Percentiles rank a stretch among this genome's conserved stretches.
Evolutionary conservation across 768 basidiomycete genomes (phyloP).

Genomic region (Boletus subparvulus): DNA sequence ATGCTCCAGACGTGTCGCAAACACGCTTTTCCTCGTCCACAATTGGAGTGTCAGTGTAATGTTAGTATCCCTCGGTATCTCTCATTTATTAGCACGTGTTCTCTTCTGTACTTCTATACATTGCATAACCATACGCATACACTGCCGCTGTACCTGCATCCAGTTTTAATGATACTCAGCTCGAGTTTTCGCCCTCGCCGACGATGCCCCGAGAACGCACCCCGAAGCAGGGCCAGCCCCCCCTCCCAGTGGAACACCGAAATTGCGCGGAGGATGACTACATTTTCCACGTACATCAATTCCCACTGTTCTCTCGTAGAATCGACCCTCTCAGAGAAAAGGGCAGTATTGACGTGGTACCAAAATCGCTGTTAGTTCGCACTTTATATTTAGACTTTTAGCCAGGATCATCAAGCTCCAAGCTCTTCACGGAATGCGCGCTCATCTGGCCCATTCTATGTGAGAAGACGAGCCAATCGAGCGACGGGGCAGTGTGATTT

Average conservation of each 20-base stretch:
- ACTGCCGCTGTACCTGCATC: constrained; percentile 19
- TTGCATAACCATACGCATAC: constrained; percentile 18
- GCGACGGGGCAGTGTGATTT: constrained; percentile 24
- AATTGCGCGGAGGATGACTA: not conserved
- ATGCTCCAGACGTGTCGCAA: constrained; percentile 18
- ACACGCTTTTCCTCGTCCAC: constrained; percentile 16
- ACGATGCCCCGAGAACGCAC: not conserved
- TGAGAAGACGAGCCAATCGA: constrained; percentile 15
- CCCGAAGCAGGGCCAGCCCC: constrained; percentile 6
- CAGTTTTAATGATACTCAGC: constrained; percentile 18
- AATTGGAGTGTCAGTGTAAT: constrained; percentile 26
- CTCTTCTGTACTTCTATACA: constrained; percentile 26
- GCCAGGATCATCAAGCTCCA: constrained; percentile 19
- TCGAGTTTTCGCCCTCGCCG: not conserved
- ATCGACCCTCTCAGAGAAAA: constrained; percentile 1
- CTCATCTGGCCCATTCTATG: constrained; percentile 8
- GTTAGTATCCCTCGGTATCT: not conserved
- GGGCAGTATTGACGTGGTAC: constrained; percentile 19
- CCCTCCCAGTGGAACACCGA: constrained; percentile 3
- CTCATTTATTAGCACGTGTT: constrained; percentile 22
- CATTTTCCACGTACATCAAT: constrained; percentile 11
- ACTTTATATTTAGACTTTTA: constrained; percentile 31
- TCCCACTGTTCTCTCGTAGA: constrained; percentile 10
- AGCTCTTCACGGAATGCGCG: constrained; percentile 9
- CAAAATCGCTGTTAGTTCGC: not conserved